These are phyloP conservation scores for Gossypium schwendimanii DNA, from an alignment of 441 rosid species.

Conservation along the genomic window DNA sequence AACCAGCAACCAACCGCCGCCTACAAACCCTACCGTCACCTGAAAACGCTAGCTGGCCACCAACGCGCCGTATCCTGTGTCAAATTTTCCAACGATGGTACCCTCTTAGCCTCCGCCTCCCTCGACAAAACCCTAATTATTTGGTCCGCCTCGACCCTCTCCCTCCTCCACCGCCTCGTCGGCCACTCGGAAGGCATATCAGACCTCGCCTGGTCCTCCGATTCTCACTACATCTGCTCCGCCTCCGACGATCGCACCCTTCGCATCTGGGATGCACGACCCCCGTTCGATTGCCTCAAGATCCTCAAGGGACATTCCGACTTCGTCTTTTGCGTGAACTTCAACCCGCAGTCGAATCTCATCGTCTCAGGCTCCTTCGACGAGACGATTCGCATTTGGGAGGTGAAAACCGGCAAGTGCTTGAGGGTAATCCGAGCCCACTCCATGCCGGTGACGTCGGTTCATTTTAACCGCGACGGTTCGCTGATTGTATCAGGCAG, in stretches of 20 bases:
- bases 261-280: conserved; percentile 81
- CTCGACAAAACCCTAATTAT: conserved; percentile 73
- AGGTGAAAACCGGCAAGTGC: conserved; percentile 77
- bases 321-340: conserved; percentile 81
- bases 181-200: conserved; percentile 78
- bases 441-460: conserved; percentile 67
- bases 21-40: conserved; percentile 56
- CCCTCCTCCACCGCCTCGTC: conserved; percentile 52
- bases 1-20: conserved; percentile 23
- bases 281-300: conserved; percentile 77
- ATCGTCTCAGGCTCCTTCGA: conserved; percentile 84
- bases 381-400: conserved; percentile 89
- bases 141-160: conserved; percentile 57
- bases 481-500: conserved; percentile 87
- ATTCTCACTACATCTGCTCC: conserved; percentile 87
- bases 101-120: conserved; percentile 75
- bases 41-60: conserved; percentile 55
- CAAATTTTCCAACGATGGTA: conserved; percentile 80
- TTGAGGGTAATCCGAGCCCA: conserved; percentile 58
- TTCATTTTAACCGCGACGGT: conserved; percentile 79
- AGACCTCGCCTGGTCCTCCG: conserved; percentile 91
- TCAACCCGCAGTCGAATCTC: conserved; percentile 75
- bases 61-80: conserved; percentile 70
- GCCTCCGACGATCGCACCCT: conserved; percentile 83
- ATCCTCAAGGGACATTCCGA: conserved; percentile 71